These are phyloP conservation scores for Taiozyma sp. DNA, from an alignment of 1,139 yeast genomes.

Conservation along the genomic window DNA sequence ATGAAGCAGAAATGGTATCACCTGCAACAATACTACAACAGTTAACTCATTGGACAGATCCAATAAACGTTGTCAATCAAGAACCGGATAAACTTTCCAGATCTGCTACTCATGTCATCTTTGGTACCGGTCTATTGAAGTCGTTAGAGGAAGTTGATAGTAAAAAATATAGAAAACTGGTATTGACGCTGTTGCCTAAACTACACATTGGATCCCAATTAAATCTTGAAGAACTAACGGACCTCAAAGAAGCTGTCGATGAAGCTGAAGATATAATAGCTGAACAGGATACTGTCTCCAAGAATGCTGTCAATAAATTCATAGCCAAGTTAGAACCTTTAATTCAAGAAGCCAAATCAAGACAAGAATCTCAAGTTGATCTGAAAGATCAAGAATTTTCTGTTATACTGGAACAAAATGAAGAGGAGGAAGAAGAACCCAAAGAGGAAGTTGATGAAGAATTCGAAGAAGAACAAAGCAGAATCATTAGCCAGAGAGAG, in stretches of 20 bases:
- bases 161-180: conserved; percentile 50
- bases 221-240: conserved; percentile 25
- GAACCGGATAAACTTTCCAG: conserved; percentile 35
- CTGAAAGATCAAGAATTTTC: conserved; percentile 28
- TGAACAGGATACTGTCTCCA: conserved; percentile 37
- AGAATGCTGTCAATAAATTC: conserved; percentile 45
- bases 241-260: conserved; percentile 19
- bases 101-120: conserved; percentile 52
- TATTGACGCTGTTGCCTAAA: conserved; percentile 49
- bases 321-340: conserved; percentile 28
- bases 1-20: conserved; percentile 28
- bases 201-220: conserved; percentile 30
- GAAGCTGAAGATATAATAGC: conserved; percentile 13
- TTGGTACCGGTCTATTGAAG: conserved; percentile 53
- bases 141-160: conserved; percentile 44
- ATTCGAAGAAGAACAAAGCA: conserved; percentile 17
- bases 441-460: conserved; percentile 17
- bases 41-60: conserved; percentile 84
- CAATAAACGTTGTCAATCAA: conserved; percentile 57
- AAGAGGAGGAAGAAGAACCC: conserved; percentile 12
- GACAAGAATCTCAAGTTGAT: conserved; percentile 16
- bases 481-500: conserved; percentile 6
- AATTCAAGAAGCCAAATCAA: conserved; percentile 28
- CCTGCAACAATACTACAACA: conserved; percentile 71
- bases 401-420: conserved; percentile 23